Evolutionary conservation across 345 rosid species (phyloP).

Genomic region (Carallia pectinifolia): DNA sequence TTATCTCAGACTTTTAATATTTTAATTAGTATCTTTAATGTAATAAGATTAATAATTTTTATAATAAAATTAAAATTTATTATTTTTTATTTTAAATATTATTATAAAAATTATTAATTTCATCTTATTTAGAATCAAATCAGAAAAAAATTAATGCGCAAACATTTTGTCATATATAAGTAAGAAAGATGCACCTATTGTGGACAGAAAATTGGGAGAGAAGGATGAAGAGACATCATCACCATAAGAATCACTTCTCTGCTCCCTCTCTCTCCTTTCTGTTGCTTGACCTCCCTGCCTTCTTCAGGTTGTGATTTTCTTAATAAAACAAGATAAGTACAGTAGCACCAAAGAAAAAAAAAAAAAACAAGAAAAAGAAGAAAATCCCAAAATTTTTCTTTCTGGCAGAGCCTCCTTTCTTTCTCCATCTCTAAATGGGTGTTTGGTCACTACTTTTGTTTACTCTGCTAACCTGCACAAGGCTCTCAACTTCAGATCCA

Average conservation of each 20-base stretch:
- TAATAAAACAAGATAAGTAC: slow-evolving; percentile 10
- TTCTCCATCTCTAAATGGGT: slow-evolving; percentile 18
- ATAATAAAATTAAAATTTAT: too few relatives aligned
- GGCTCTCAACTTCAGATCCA: slow-evolving; percentile 50
- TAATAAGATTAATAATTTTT: too few relatives aligned
- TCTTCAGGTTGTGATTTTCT: not conserved
- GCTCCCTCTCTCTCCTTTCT: not conserved
- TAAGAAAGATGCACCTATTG: too few relatives aligned
- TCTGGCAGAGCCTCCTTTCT: too few relatives aligned
- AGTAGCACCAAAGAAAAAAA: slow-evolving; percentile 7
- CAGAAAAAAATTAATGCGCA: too few relatives aligned
- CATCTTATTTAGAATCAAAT: too few relatives aligned
- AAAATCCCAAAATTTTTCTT: not conserved
- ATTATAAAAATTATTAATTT: too few relatives aligned
- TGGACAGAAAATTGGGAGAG: not conserved
- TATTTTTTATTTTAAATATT: too few relatives aligned
- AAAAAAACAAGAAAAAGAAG: too few relatives aligned
- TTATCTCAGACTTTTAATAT: too few relatives aligned
- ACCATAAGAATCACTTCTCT: not conserved
- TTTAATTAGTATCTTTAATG: too few relatives aligned
- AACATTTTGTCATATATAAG: too few relatives aligned
- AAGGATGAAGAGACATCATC: not conserved
- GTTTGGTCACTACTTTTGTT: slow-evolving; percentile 27
- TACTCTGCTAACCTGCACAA: slow-evolving; percentile 31
- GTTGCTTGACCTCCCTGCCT: not conserved